A percentile compares a stretch with the other conserved stretches of the same genome.
phyloP scores from a whole-genome alignment of 148 eudicot genomes.

The Simmondsia chinensis region DNA sequence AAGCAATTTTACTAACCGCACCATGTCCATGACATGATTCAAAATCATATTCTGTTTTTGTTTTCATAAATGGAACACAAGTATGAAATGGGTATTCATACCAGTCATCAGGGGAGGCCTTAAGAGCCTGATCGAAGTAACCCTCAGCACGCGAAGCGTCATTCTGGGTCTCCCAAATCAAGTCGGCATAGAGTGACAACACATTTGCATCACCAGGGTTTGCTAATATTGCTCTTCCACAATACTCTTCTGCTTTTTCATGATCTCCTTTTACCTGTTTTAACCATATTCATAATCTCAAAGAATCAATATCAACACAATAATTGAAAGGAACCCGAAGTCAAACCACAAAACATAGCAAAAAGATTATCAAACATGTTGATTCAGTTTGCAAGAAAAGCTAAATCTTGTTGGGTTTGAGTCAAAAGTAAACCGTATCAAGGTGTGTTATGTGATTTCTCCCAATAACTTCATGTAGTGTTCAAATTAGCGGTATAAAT shows the following conservation, averaged over 20 bases:
- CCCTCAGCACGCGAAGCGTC: conserved; percentile 40
- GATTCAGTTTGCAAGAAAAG: neutral
- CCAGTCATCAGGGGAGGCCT: conserved; percentile 48
- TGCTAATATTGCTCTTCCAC: conserved; percentile 54
- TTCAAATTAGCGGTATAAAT: too few relatives aligned
- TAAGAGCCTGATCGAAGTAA: conserved; percentile 52
- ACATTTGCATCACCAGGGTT: conserved; percentile 42
- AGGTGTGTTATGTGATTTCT: too few relatives aligned
- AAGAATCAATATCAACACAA: too few relatives aligned
- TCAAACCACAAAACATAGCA: too few relatives aligned
- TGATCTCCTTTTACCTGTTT: conserved; percentile 52
- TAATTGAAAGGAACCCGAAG: too few relatives aligned
- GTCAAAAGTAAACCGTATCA: too few relatives aligned
- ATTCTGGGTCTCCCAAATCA: conserved; percentile 42
- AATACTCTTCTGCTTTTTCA: conserved; percentile 63
- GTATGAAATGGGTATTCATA: neutral
- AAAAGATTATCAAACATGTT: neutral
- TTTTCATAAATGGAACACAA: neutral
- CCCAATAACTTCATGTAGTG: too few relatives aligned
- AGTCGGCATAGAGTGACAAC: conserved; percentile 44
- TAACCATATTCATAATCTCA: too few relatives aligned
- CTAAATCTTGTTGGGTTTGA: too few relatives aligned
- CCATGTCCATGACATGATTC: neutral
- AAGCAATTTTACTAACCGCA: too few relatives aligned
- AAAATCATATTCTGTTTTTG: neutral